Evolutionary conservation across 306 rosid species (phyloP).

Genomic region (Aeschynomene evenia): DNA sequence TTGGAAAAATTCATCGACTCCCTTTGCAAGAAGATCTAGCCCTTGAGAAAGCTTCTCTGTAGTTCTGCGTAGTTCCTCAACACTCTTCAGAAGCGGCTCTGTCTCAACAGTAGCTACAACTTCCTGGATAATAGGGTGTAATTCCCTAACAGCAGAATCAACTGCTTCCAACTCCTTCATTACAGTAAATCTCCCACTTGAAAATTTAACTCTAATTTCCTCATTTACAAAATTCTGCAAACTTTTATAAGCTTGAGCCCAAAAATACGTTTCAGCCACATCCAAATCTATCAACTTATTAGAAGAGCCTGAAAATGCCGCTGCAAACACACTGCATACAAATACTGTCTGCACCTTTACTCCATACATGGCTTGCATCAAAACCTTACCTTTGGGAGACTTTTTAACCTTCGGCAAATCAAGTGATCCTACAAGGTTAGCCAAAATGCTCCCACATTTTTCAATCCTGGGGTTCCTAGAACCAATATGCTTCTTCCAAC

Average conservation of each 20-base stretch:
- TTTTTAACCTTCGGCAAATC: conserved; percentile 84
- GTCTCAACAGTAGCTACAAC: conserved; percentile 31
- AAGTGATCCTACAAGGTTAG: conserved; percentile 53
- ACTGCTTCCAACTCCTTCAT: conserved; percentile 73
- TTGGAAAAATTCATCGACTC: conserved; percentile 77
- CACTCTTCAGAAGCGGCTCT: conserved; percentile 36
- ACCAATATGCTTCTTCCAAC: conserved; percentile 66
- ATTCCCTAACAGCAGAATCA: conserved; percentile 53
- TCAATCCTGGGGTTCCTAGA: conserved; percentile 65
- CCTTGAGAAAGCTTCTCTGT: conserved; percentile 65
- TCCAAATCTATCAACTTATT: conserved; percentile 45
- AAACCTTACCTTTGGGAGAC: conserved; percentile 78
- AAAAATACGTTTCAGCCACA: conserved; percentile 53
- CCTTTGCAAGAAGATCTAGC: conserved; percentile 75
- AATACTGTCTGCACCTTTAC: conserved; percentile 73
- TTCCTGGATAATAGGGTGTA: conserved; percentile 65
- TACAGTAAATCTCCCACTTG: conserved; percentile 45
- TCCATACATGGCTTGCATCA: conserved; percentile 87
- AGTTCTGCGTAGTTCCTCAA: conserved; percentile 45
- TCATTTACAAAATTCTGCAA: conserved; percentile 66
- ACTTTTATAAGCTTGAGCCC: conserved; percentile 67
- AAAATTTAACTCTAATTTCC: conserved; percentile 48
- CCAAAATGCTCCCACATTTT: conserved; percentile 59
- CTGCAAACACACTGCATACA: conserved; percentile 66
- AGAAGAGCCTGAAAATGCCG: conserved; percentile 65